Percentiles rank a stretch among this genome's conserved stretches.
phyloP scores from a whole-genome alignment of 257 asterid species.

The Rehmannia glutinosa region DNA sequence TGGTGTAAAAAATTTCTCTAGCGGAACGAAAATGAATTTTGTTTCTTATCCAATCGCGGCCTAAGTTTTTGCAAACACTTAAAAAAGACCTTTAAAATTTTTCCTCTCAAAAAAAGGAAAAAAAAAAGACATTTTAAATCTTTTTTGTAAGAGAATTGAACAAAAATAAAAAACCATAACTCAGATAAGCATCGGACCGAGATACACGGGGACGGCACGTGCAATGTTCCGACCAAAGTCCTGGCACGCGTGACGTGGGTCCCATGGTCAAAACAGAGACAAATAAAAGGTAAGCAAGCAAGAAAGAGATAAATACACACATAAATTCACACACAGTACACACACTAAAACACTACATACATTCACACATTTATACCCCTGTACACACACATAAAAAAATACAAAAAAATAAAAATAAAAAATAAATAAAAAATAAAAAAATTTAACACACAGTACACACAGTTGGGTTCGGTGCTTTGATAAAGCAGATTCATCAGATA shows the following conservation, averaged over 20 bases:
- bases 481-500: constrained; percentile 42
- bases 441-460: constrained; percentile 13
- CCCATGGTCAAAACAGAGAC: constrained; percentile 9
- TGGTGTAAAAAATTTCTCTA: too few relatives aligned
- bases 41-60: too few relatives aligned
- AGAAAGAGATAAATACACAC: neutral
- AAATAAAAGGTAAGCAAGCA: neutral
- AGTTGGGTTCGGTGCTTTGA: constrained; percentile 27
- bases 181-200: constrained; percentile 21
- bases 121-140: too few relatives aligned
- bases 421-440: neutral
- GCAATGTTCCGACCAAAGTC: constrained; percentile 35
- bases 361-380: neutral
- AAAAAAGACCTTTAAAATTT: too few relatives aligned
- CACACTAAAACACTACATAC: neutral
- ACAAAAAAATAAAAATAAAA: neutral
- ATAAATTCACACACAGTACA: neutral
- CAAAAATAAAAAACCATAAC: too few relatives aligned
- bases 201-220: constrained; percentile 37
- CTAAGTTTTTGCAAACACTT: too few relatives aligned
- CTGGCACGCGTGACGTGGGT: constrained; percentile 35
- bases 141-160: too few relatives aligned
- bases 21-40: too few relatives aligned
- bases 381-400: neutral
- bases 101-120: too few relatives aligned